Conservation (phyloP, 2,329 filamentous ascomycete genomes). For the Gnomoniopsis sp. region DNA sequence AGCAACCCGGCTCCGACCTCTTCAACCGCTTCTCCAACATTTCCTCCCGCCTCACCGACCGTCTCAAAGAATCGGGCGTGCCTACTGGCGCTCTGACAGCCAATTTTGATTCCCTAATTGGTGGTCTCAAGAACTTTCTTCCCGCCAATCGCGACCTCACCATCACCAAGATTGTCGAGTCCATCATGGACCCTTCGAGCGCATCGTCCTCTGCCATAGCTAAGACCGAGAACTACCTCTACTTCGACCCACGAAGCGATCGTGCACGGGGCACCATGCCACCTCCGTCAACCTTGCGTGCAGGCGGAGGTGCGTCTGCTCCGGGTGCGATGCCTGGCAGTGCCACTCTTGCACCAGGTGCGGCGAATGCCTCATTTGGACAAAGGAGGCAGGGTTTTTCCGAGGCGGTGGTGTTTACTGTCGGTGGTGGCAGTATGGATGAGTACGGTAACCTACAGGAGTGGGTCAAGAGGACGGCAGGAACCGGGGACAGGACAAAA, state of each 20-base stretch:
- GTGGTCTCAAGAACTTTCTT: constrained; percentile 97
- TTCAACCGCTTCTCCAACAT: constrained; percentile 93
- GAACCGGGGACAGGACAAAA: constrained; percentile 55
- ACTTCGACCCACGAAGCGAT: constrained; percentile 92
- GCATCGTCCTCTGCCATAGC: constrained; percentile 89
- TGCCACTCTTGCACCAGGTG: constrained; percentile 46
- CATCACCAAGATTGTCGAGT: constrained; percentile 96
- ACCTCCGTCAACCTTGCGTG: constrained; percentile 63
- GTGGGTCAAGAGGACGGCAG: constrained; percentile 79
- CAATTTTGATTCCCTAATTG: constrained; percentile 92
- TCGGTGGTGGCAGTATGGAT: constrained; percentile 96
- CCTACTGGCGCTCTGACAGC: constrained; percentile 63
- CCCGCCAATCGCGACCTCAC: constrained; percentile 93
- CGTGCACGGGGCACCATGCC: constrained; percentile 92
- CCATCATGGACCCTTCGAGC: constrained; percentile 91
- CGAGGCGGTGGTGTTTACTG: constrained; percentile 90
- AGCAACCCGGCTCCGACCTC: constrained; percentile 66
- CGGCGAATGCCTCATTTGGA: constrained; percentile 81
- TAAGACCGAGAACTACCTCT: constrained; percentile 94
- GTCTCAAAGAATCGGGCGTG: constrained; percentile 85
- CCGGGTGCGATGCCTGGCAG: constrained; percentile 35
- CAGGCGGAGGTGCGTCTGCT: constrained; percentile 25
- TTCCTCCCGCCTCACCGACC: constrained; percentile 86
- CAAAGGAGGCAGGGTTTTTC: constrained; percentile 86
- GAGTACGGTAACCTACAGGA: constrained; percentile 97